Evolutionary conservation across 1,284 basidiomycete genomes (phyloP).

Genomic region (Ganoderma boninense): DNA sequence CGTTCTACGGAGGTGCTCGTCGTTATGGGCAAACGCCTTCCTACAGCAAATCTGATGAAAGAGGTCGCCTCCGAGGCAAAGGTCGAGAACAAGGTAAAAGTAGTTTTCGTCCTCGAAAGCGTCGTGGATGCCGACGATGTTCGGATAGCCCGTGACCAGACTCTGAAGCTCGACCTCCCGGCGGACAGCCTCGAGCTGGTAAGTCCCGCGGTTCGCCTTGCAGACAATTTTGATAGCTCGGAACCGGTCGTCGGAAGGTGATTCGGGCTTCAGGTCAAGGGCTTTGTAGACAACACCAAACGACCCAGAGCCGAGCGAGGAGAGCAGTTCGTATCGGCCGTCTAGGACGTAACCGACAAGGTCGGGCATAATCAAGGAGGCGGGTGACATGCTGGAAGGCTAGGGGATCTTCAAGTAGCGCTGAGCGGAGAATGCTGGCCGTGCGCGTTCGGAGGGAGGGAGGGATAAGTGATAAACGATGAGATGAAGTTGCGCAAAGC

Average conservation of each 20-base stretch:
- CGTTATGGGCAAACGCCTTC: slow-evolving; percentile 55
- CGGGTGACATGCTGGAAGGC: slow-evolving; percentile 18
- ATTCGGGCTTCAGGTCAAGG: slow-evolving; percentile 33
- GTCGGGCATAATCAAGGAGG: slow-evolving; percentile 31
- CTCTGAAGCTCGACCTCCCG: slow-evolving; percentile 55
- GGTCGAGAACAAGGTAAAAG: slow-evolving; percentile 71
- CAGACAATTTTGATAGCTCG: slow-evolving; percentile 42
- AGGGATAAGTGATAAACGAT: neutral
- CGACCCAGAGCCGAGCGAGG: slow-evolving; percentile 42
- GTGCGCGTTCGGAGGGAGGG: neutral
- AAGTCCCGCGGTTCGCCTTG: slow-evolving; percentile 23
- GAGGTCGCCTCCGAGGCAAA: slow-evolving; percentile 70
- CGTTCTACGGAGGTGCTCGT: slow-evolving; percentile 57
- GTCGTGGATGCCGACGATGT: slow-evolving; percentile 66
- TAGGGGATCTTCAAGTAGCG: neutral
- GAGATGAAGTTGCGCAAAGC: neutral
- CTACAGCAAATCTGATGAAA: slow-evolving; percentile 67
- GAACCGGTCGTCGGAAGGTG: slow-evolving; percentile 16
- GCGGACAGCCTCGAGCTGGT: slow-evolving; percentile 21
- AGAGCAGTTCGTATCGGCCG: slow-evolving; percentile 24
- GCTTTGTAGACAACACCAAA: slow-evolving; percentile 46
- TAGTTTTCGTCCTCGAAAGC: slow-evolving; percentile 63
- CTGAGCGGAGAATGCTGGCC: neutral
- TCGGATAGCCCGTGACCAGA: slow-evolving; percentile 63
- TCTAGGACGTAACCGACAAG: slow-evolving; percentile 26